Base-by-base conservation (phyloP, 192 early-diverging fungal species). In the Entomortierella beljakovae region DNA sequence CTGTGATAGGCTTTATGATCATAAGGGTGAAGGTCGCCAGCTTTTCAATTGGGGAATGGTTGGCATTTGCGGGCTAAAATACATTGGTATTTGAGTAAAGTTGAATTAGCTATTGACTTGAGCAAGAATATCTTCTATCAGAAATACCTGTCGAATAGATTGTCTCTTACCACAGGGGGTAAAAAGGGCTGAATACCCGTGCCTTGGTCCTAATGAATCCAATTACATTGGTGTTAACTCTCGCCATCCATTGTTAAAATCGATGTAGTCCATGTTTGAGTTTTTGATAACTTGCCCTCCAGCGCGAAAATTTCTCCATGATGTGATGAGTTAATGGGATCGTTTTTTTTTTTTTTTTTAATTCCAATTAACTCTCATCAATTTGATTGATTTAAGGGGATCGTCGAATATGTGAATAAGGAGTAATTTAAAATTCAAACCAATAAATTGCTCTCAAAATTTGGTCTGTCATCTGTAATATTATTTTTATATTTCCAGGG, bases 151-250 rank as follows among this genome's bases (percentile, higher is more conserved):
- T n/a, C n/a, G n/a, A n/a, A n/a, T n/a, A n/a, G n/a, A n/a, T 26
- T 57, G 10, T 16, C 37, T 35, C 54, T 68, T 91, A 90, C 90
- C 66, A 92, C 83, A 4, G 90, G 92, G 68, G 91, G 91, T 50
- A 95, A 74, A 80, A 96, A 96, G 9, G 94, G 94, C 65, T 96
- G 94, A 50, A 96, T 94, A n/a, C 94, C 94, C 6, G 94, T 96
- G 35, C 94, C 92, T 50, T 88, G 71, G 68, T 94, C 91, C 86
- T 89, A 81, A 38, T 9, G 22, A 26, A 31, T 38, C 20, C 25
- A 61, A 20, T 46, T n/a, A n/a, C n/a, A n/a, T n/a, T 46, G 43
- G 43, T 46, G 43, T 11, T 53, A 25, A 23, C 13, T n/a, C 28
- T 29, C 23, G 51, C 51, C 51, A 28, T 29, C 5, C 9, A 28